These are phyloP conservation scores for Diospyros kaki DNA, from an alignment of 148 eudicot species.

Conservation along the genomic window DNA sequence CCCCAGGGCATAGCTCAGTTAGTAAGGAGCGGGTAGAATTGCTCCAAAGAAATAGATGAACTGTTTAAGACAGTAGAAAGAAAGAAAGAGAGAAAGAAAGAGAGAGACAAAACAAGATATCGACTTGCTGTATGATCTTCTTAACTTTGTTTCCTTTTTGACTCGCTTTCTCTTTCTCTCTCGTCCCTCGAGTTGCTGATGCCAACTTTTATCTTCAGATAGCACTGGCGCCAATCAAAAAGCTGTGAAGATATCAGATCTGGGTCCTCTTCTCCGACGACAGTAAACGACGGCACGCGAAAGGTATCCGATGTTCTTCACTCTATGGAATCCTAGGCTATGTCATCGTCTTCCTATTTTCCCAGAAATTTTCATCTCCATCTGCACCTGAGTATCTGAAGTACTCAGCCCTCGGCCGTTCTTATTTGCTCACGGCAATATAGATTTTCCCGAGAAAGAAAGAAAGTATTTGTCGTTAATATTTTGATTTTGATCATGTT, in stretches of 20 bases:
- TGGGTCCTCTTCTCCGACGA: background rate
- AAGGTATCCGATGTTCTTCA: conserved; percentile 11
- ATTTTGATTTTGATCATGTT: too few relatives aligned
- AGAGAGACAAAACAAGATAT: background rate
- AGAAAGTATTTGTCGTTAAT: background rate
- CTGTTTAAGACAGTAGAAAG: background rate
- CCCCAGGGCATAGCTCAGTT: too few relatives aligned
- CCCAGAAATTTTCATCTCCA: background rate
- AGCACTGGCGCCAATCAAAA: background rate
- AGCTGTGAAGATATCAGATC: conserved; percentile 1
- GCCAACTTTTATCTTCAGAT: background rate
- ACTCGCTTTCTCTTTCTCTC: background rate
- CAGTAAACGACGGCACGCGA: background rate
- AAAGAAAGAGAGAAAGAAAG: background rate
- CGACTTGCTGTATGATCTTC: background rate
- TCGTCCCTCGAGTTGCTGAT: background rate
- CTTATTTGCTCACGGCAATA: background rate
- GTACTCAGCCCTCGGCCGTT: background rate
- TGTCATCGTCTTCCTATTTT: background rate
- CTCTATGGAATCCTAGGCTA: background rate
- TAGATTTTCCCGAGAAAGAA: conserved; percentile 6
- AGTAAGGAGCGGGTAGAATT: too few relatives aligned
- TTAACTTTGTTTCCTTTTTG: background rate
- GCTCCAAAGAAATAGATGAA: too few relatives aligned
- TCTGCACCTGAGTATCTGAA: background rate